Evolutionary conservation across 345 rosid species (phyloP).

Genomic region (Pistacia atlantica): DNA sequence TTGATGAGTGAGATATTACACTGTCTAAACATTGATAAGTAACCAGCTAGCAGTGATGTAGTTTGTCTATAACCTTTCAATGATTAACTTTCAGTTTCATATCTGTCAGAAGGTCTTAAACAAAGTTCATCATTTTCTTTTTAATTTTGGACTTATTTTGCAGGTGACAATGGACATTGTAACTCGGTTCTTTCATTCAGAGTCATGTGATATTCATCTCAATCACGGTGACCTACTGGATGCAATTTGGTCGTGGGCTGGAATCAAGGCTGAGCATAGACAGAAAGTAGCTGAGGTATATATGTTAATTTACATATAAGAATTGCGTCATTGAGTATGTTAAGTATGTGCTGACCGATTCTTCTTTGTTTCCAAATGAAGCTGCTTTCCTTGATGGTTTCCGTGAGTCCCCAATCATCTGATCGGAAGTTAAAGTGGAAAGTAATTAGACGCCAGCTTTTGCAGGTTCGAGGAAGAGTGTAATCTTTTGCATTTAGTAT

Average conservation of each 20-base stretch:
- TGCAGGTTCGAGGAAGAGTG: constrained; percentile 64
- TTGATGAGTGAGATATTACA: background rate
- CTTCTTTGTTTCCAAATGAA: constrained; percentile 36
- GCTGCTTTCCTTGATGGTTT: constrained; percentile 92
- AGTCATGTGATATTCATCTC: constrained; percentile 82
- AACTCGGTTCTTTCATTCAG: constrained; percentile 56
- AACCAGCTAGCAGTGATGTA: background rate
- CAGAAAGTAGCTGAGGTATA: constrained; percentile 92
- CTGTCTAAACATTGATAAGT: background rate
- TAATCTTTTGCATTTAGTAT: constrained; percentile 1
- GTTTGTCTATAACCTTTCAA: background rate
- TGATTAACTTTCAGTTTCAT: background rate
- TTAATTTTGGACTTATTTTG: constrained; percentile 19
- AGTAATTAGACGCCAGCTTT: constrained; percentile 88
- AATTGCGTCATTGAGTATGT: constrained; percentile 10
- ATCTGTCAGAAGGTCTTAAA: background rate
- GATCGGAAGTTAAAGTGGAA: constrained; percentile 86
- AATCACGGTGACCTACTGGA: constrained; percentile 89
- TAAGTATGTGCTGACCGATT: constrained; percentile 31
- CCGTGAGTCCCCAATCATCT: constrained; percentile 91
- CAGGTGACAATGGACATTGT: constrained; percentile 80
- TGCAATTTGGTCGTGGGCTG: constrained; percentile 96
- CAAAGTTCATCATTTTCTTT: background rate
- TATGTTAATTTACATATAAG: constrained; percentile 12
- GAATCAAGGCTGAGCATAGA: constrained; percentile 82